These are phyloP conservation scores for Sarocladium oryzae DNA, from an alignment of 2,329 filamentous ascomycete genomes.

Conservation along the genomic window DNA sequence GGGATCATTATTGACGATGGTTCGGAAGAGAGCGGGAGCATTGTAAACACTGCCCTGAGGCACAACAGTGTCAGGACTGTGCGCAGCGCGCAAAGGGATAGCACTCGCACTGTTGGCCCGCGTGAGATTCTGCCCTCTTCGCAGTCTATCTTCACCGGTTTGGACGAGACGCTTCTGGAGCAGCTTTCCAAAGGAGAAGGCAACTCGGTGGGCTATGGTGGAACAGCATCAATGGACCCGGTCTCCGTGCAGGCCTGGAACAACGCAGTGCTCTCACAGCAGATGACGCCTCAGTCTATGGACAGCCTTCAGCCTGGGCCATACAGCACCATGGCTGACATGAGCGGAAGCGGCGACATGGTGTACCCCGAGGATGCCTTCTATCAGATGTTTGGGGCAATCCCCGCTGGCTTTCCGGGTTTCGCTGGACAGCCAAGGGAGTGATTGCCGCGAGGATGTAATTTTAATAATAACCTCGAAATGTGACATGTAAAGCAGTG, in stretches of 20 bases:
- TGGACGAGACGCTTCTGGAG: conserved; percentile 4
- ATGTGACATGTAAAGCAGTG: not conserved
- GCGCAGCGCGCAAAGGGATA: conserved; percentile 1
- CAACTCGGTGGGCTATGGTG: not conserved
- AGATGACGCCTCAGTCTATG: conserved; percentile 1
- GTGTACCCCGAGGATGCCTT: not conserved
- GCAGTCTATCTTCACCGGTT: not conserved
- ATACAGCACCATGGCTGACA: conserved; percentile 3
- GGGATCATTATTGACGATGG: conserved; percentile 32
- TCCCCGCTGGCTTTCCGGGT: not conserved
- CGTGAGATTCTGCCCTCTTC: conserved; percentile 6
- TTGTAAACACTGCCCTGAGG: conserved; percentile 15
- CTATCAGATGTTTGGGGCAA: conserved; percentile 3
- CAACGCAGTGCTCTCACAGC: conserved; percentile 4
- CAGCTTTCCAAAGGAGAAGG: not conserved
- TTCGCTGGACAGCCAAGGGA: conserved; percentile 5
- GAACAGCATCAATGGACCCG: conserved; percentile 2
- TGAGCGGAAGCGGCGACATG: not conserved
- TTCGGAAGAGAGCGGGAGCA: conserved; percentile 30
- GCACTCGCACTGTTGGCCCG: not conserved
- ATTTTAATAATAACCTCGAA: not conserved
- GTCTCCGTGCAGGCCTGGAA: conserved; percentile 8
- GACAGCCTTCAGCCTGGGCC: not conserved
- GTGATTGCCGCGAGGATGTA: not conserved
- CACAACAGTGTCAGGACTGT: conserved; percentile 27